Percentiles rank a stretch among this genome's conserved stretches.
These are phyloP conservation scores for Aleurites moluccanus DNA, from an alignment of 441 rosid genomes.

Conservation along the genomic window DNA sequence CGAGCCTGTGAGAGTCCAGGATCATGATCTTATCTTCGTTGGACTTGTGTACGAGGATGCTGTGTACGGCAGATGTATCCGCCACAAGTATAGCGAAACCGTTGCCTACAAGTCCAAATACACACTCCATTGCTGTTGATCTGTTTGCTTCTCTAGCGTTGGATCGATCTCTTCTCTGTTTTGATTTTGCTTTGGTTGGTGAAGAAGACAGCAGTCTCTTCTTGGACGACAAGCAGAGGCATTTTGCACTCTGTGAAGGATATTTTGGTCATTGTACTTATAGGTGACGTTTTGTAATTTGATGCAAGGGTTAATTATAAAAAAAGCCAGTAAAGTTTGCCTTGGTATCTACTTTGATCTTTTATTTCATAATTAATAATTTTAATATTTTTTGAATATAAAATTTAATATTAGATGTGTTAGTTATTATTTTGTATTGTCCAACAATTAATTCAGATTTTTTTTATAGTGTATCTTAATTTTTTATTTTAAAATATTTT, in stretches of 20 bases:
- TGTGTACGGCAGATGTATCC: conserved; percentile 93
- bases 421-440: too few species aligned
- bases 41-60: conserved; percentile 89
- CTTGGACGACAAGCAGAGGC: conserved; percentile 28
- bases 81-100: conserved; percentile 83
- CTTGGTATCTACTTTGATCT: too few species aligned
- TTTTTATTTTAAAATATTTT: too few species aligned
- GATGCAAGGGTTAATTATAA: too few species aligned
- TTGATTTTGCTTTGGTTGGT: background rate
- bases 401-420: too few species aligned
- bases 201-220: background rate
- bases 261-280: conserved; percentile 3
- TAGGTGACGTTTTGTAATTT: background rate
- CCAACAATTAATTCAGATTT: too few species aligned
- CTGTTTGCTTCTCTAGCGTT: conserved; percentile 14
- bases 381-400: too few species aligned
- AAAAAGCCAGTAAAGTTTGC: too few species aligned
- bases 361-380: too few species aligned
- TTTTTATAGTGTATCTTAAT: too few species aligned
- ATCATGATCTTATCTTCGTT: conserved; percentile 96
- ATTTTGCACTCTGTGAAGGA: conserved; percentile 8
- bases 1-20: conserved; percentile 93
- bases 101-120: conserved; percentile 82
- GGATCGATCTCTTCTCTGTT: too few species aligned
- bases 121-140: conserved; percentile 68